Evolutionary conservation across 2,329 filamentous ascomycete species (phyloP).

Genomic region (Botryotinia narcissicola): DNA sequence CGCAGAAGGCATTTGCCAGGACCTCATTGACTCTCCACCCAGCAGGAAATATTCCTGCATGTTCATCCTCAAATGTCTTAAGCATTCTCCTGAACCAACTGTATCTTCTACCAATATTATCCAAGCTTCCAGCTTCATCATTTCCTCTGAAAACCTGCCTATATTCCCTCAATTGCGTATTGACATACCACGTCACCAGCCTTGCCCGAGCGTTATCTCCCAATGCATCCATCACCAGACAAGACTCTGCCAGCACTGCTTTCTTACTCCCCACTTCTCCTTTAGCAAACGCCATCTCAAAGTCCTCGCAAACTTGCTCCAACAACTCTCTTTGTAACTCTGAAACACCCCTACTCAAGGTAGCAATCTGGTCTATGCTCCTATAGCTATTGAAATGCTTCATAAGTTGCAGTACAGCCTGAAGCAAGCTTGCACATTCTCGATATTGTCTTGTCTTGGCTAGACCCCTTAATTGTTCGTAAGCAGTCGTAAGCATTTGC

Average conservation of each 20-base stretch:
- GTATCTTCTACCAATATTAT: slow-evolving; percentile 94
- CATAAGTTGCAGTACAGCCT: slow-evolving; percentile 96
- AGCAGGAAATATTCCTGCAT: slow-evolving; percentile 80
- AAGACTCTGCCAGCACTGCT: slow-evolving; percentile 77
- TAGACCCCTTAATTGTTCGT: slow-evolving; percentile 85
- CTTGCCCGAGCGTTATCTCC: slow-evolving; percentile 81
- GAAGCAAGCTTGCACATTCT: slow-evolving; percentile 88
- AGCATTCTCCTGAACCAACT: slow-evolving; percentile 96
- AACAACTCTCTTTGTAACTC: slow-evolving; percentile 89
- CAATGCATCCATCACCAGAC: slow-evolving; percentile 89
- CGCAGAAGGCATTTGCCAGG: slow-evolving; percentile 88
- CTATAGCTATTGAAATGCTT: slow-evolving; percentile 97
- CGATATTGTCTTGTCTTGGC: slow-evolving; percentile 86
- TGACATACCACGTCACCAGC: slow-evolving; percentile 95
- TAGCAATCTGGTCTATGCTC: slow-evolving; percentile 96
- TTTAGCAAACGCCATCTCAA: slow-evolving; percentile 91
- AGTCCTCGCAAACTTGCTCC: slow-evolving; percentile 99
- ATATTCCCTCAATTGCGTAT: slow-evolving; percentile 93
- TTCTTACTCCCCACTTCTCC: slow-evolving; percentile 71
- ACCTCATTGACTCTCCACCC: slow-evolving; percentile 90
- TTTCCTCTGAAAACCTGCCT: slow-evolving; percentile 93
- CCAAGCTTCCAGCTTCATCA: slow-evolving; percentile 91
- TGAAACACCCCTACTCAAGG: slow-evolving; percentile 85
- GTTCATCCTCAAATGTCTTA: slow-evolving; percentile 93
- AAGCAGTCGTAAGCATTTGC: slow-evolving; percentile 99